Conservation (phyloP, 805 yeast species). For the Yamadazyma kitorensis region DNA sequence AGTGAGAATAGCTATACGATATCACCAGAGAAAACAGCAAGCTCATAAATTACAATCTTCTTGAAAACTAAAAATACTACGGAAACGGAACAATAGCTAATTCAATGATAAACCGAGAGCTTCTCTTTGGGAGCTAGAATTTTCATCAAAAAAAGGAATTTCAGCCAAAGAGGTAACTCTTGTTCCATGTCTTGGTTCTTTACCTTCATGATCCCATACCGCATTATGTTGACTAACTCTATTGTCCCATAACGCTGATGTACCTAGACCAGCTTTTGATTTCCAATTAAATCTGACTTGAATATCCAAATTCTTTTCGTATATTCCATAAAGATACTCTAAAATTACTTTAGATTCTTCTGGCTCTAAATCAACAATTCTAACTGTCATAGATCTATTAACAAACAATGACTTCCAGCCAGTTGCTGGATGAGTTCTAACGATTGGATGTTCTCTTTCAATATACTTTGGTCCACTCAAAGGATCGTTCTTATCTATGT, state of each 20-base stretch:
- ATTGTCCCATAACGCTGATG: constrained; percentile 62
- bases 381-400: constrained; percentile 48
- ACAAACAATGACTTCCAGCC: constrained; percentile 60
- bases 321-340: constrained; percentile 43
- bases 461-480: constrained; percentile 46
- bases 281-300: constrained; percentile 56
- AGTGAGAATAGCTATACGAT: too few species aligned
- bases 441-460: constrained; percentile 57
- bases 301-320: constrained; percentile 51
- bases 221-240: constrained; percentile 54
- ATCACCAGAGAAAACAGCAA: too few species aligned
- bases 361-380: constrained; percentile 51
- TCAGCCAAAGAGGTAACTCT: constrained; percentile 53
- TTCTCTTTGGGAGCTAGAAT: constrained; percentile 52
- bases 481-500: constrained; percentile 43
- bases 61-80: too few species aligned
- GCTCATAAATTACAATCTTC: too few species aligned
- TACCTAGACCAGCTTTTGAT: constrained; percentile 40
- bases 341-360: constrained; percentile 50
- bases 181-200: constrained; percentile 49
- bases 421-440: constrained; percentile 64
- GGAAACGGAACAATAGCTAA: too few species aligned
- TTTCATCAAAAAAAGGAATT: constrained; percentile 48
- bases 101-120: constrained; percentile 34
- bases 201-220: constrained; percentile 48